Evolutionary conservation across 306 rosid genomes (phyloP).

Genomic region (Rubus idaeus): DNA sequence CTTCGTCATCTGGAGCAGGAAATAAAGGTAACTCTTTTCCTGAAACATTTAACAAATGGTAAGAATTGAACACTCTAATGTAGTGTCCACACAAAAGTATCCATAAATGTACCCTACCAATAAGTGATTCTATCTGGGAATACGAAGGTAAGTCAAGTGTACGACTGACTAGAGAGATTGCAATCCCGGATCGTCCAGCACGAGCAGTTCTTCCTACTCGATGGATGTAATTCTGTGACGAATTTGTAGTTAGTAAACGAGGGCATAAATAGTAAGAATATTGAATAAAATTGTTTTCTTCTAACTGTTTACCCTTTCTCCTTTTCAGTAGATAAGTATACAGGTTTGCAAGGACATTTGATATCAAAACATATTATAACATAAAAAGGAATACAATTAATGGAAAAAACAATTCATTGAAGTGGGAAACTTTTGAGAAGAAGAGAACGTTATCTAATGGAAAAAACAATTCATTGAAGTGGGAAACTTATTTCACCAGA

Average conservation of each 20-base stretch:
- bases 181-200: slow-evolving; percentile 82
- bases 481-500: too few species aligned
- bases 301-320: too few species aligned
- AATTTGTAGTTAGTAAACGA: slow-evolving; percentile 21
- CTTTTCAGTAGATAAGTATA: too few species aligned
- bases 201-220: slow-evolving; percentile 95
- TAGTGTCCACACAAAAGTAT: slow-evolving; percentile 8
- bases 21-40: slow-evolving; percentile 39
- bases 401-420: too few species aligned
- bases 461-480: too few species aligned
- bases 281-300: neutral
- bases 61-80: neutral
- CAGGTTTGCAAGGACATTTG: neutral
- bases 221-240: slow-evolving; percentile 71
- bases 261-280: neutral
- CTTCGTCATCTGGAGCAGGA: neutral
- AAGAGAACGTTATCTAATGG: too few species aligned
- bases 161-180: slow-evolving; percentile 72
- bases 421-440: too few species aligned
- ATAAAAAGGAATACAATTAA: too few species aligned
- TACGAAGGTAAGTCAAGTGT: slow-evolving; percentile 55
- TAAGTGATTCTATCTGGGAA: slow-evolving; percentile 72
- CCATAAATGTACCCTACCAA: slow-evolving; percentile 39
- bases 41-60: slow-evolving; percentile 21
- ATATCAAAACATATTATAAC: neutral